A percentile compares a stretch with the other conserved stretches of the same genome.
These are phyloP conservation scores for Yamadazyma conglobata DNA, from an alignment of 1,139 yeast genomes.

Conservation along the genomic window DNA sequence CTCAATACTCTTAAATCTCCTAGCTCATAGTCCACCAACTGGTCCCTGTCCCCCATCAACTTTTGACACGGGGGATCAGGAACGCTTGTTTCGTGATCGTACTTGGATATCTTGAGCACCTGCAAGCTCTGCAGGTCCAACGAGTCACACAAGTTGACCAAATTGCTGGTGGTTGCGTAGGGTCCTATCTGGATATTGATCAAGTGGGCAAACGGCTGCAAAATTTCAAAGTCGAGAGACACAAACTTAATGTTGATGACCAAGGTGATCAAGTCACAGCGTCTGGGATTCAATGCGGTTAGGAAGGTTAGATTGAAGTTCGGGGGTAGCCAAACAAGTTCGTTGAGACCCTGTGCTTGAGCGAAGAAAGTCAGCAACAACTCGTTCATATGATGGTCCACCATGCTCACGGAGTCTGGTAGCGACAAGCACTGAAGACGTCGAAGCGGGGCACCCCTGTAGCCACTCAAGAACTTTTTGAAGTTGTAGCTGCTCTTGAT, in stretches of 20 bases:
- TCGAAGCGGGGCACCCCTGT: slow-evolving; percentile 10
- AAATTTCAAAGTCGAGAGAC: slow-evolving; percentile 12
- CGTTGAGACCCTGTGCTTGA: slow-evolving; percentile 38
- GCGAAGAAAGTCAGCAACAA: slow-evolving; percentile 57
- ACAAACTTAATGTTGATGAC: slow-evolving; percentile 25
- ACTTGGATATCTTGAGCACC: slow-evolving; percentile 21
- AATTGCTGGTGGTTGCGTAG: slow-evolving; percentile 19
- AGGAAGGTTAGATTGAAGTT: slow-evolving; percentile 31
- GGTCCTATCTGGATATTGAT: slow-evolving; percentile 27
- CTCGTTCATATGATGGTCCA: slow-evolving; percentile 31
- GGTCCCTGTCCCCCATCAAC: slow-evolving; percentile 3
- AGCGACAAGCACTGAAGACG: slow-evolving; percentile 25
- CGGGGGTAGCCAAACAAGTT: slow-evolving; percentile 33
- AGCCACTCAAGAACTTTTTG: slow-evolving; percentile 25
- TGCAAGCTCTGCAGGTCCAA: slow-evolving; percentile 11
- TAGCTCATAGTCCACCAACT: slow-evolving; percentile 6
- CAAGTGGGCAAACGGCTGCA: slow-evolving; percentile 21
- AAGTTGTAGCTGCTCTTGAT: slow-evolving; percentile 35
- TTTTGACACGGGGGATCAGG: slow-evolving; percentile 15
- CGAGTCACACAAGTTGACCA: slow-evolving; percentile 14
- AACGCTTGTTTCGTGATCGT: slow-evolving; percentile 15
- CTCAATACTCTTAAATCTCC: slow-evolving; percentile 8
- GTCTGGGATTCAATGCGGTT: slow-evolving; percentile 19
- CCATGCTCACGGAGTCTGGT: slow-evolving; percentile 35
- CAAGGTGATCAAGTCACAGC: slow-evolving; percentile 20